Conservation (phyloP, 441 rosid genomes). For the Pelargonium citronellum region DNA sequence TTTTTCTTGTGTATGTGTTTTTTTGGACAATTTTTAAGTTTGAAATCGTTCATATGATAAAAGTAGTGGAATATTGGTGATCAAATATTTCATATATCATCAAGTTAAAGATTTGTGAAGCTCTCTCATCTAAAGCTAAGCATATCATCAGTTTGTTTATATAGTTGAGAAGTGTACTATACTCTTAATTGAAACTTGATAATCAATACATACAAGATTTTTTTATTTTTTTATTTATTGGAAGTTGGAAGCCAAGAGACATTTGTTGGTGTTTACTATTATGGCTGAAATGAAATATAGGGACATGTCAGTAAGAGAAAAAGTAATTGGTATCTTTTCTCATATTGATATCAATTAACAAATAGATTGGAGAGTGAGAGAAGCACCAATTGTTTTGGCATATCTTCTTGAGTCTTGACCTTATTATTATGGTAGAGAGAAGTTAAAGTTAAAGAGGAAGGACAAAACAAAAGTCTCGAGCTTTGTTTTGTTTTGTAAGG, state of each 20-base stretch:
- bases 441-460: conserved; percentile 24
- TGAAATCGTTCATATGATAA: too few species aligned
- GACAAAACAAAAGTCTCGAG: conserved; percentile 35
- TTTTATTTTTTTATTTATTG: not conserved
- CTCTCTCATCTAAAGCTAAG: too few species aligned
- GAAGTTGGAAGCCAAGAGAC: not conserved
- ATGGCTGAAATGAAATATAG: conserved; percentile 14
- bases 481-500: conserved; percentile 13
- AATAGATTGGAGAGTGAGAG: not conserved
- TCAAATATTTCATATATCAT: too few species aligned
- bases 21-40: too few species aligned
- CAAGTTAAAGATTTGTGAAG: too few species aligned
- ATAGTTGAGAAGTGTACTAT: not conserved
- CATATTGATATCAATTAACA: conserved; percentile 7
- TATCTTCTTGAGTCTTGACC: too few species aligned
- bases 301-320: conserved; percentile 11
- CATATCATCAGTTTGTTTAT: not conserved
- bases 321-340: conserved; percentile 14
- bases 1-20: too few species aligned
- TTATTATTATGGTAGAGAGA: not conserved
- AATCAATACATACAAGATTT: not conserved
- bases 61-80: too few species aligned
- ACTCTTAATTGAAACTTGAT: not conserved
- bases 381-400: too few species aligned
- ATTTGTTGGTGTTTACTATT: not conserved